Evolutionary conservation across 192 early-diverging fungal genomes (phyloP).

Genomic region (Obelidium mucronatum): DNA sequence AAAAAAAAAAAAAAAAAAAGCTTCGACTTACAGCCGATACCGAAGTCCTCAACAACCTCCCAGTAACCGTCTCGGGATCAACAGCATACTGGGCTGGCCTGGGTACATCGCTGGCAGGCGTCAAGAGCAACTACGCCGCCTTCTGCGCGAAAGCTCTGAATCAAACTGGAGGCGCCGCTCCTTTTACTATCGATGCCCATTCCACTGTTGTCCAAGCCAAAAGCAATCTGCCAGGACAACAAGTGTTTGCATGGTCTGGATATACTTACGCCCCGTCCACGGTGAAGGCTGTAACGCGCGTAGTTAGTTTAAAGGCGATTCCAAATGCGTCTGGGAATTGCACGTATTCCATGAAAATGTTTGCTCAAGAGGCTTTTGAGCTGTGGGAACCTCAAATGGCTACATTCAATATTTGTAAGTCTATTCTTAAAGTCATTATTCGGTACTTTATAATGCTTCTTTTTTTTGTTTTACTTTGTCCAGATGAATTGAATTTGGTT

Average conservation of each 20-base stretch:
- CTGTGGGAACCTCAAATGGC: neutral
- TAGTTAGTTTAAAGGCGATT: neutral
- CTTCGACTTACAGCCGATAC: neutral
- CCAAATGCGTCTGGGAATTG: neutral
- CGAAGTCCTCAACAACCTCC: neutral
- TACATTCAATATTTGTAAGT: neutral
- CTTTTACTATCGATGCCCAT: neutral
- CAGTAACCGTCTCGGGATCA: neutral
- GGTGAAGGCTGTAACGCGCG: neutral
- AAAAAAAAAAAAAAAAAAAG: too few species aligned
- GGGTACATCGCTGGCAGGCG: neutral
- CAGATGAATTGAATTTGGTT: neutral
- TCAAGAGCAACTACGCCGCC: neutral
- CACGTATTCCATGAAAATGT: constrained; percentile 9
- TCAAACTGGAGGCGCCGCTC: neutral
- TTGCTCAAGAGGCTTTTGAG: constrained; percentile 8
- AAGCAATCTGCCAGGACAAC: constrained; percentile 3
- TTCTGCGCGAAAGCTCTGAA: neutral
- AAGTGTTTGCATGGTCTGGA: constrained; percentile 6
- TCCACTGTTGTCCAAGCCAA: constrained; percentile 3
- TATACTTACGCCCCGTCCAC: neutral
- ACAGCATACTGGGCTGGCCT: constrained; percentile 1
- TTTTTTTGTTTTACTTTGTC: too few species aligned
- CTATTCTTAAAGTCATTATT: too few species aligned
- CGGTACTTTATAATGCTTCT: too few species aligned